Evolutionary conservation across 192 early-diverging fungal genomes (phyloP).

Genomic region (Coemansia sp.): DNA sequence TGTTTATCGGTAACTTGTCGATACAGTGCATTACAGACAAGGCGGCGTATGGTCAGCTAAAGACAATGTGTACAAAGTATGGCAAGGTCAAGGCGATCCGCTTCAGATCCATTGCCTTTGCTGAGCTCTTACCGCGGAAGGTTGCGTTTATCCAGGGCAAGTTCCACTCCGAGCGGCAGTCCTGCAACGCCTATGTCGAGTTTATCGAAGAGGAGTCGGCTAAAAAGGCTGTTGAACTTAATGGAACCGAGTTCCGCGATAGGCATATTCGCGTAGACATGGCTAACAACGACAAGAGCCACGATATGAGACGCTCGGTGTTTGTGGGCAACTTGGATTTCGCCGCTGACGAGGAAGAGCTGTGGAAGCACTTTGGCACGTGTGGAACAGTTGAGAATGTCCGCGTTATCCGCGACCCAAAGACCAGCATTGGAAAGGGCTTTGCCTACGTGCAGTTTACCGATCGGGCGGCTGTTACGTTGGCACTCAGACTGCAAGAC

Average conservation of each 20-base stretch:
- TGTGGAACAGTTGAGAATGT: slow-evolving; percentile 79
- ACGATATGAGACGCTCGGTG: slow-evolving; percentile 78
- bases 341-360: slow-evolving; percentile 70
- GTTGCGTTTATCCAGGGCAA: slow-evolving; percentile 80
- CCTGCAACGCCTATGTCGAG: slow-evolving; percentile 90
- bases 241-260: slow-evolving; percentile 79
- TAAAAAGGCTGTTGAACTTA: slow-evolving; percentile 61
- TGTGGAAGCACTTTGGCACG: slow-evolving; percentile 70
- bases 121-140: slow-evolving; percentile 61
- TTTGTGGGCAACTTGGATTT: slow-evolving; percentile 76
- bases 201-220: slow-evolving; percentile 65
- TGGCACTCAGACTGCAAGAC: slow-evolving; percentile 79
- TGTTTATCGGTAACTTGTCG: slow-evolving; percentile 93
- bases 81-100: slow-evolving; percentile 84
- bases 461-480: slow-evolving; percentile 68
- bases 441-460: slow-evolving; percentile 91
- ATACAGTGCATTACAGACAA: slow-evolving; percentile 69
- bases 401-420: slow-evolving; percentile 78
- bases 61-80: slow-evolving; percentile 63
- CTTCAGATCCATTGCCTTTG: slow-evolving; percentile 82
- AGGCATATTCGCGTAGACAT: slow-evolving; percentile 89
- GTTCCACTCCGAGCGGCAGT: slow-evolving; percentile 81
- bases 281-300: slow-evolving; percentile 50
- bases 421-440: slow-evolving; percentile 90
- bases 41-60: slow-evolving; percentile 66